Conservation (phyloP, 2,329 filamentous ascomycete genomes). For the Apiospora kogelbergensis region DNA sequence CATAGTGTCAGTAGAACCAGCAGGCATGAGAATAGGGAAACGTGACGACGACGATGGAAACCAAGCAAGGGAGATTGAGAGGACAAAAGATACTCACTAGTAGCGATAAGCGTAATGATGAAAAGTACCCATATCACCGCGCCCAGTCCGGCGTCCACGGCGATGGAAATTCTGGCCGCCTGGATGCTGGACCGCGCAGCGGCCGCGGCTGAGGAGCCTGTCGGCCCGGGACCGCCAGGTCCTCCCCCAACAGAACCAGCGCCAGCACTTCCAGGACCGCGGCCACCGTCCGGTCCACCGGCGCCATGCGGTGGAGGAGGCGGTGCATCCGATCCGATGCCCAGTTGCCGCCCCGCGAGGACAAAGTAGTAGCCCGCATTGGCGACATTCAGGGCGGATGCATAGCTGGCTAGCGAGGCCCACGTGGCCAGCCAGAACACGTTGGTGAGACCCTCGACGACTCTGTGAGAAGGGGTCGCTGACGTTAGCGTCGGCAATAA, state of each 20-base stretch:
- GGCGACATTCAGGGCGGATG: not conserved
- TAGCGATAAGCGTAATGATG: not conserved
- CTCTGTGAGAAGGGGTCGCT: not conserved
- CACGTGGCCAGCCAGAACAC: conserved; percentile 2
- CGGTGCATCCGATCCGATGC: not conserved
- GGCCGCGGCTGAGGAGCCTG: not conserved
- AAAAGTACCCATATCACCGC: not conserved
- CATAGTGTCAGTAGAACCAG: not conserved
- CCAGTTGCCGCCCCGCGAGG: not conserved
- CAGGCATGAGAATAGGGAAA: not conserved
- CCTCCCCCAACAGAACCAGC: not conserved
- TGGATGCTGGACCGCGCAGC: not conserved
- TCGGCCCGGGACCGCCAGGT: too few species aligned
- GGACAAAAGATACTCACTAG: not conserved
- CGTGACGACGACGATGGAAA: too few species aligned
- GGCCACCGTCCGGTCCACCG: not conserved
- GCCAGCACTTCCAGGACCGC: not conserved
- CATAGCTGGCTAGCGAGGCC: conserved; percentile 4
- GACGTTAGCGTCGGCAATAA: not conserved
- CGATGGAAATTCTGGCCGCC: not conserved
- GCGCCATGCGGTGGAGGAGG: not conserved
- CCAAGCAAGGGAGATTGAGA: not conserved
- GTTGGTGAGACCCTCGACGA: conserved; percentile 2
- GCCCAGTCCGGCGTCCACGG: not conserved
- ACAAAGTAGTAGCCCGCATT: not conserved